These are phyloP conservation scores for Phytophthora litchii DNA, from an alignment of 352 stramenopile species.

Conservation along the genomic window DNA sequence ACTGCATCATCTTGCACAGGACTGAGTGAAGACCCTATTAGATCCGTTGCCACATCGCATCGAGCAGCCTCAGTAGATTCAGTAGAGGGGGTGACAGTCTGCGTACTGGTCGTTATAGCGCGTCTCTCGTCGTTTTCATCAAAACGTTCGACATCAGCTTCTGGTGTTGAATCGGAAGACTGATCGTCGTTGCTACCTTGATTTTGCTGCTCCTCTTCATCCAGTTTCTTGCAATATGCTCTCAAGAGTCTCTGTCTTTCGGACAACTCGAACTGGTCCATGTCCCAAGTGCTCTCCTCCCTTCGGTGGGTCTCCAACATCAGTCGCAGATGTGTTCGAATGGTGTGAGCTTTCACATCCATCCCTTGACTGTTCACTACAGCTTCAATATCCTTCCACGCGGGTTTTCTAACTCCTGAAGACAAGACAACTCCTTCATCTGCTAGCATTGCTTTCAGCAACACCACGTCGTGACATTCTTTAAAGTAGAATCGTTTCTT, in stretches of 20 bases:
- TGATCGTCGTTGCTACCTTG: slow-evolving; percentile 1
- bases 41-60: not conserved
- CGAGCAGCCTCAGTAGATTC: not conserved
- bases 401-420: slow-evolving; percentile 6
- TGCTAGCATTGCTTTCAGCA: slow-evolving; percentile 22
- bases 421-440: slow-evolving; percentile 1
- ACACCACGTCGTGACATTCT: slow-evolving; percentile 22
- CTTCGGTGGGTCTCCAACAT: slow-evolving; percentile 15
- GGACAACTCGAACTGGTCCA: slow-evolving; percentile 1
- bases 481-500: slow-evolving; percentile 25
- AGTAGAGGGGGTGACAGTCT: not conserved
- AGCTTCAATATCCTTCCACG: slow-evolving; percentile 24
- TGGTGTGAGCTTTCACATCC: slow-evolving; percentile 14
- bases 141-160: not conserved
- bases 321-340: slow-evolving; percentile 21
- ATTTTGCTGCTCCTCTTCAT: slow-evolving; percentile 8
- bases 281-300: not conserved
- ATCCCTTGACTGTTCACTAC: slow-evolving; percentile 24
- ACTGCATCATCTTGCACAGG: not conserved
- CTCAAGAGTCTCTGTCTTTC: slow-evolving; percentile 25
- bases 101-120: not conserved
- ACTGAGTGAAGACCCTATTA: not conserved
- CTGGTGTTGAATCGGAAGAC: slow-evolving; percentile 2
- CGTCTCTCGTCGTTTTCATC: not conserved
- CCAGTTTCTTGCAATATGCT: slow-evolving; percentile 20